Evolutionary conservation across 2,329 filamentous ascomycete species (phyloP).

Genomic region (Magnaporthales sp.): DNA sequence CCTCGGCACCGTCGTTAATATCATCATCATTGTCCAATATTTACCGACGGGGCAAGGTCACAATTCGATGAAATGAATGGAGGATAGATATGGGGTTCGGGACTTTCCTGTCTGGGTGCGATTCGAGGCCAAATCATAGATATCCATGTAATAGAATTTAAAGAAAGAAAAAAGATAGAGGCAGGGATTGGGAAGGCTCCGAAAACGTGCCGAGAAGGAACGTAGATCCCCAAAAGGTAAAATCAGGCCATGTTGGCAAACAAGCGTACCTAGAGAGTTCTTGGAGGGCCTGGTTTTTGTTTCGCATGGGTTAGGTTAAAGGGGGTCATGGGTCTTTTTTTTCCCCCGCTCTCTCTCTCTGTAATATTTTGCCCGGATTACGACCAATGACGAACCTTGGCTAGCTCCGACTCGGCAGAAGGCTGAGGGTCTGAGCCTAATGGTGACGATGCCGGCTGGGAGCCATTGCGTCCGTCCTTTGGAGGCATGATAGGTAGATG

Average conservation of each 20-base stretch:
- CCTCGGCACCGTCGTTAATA: not conserved
- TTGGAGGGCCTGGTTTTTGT: constrained; percentile 2
- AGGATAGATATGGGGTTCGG: not conserved
- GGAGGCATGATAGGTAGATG: not conserved
- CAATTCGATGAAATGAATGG: not conserved
- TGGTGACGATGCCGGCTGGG: not conserved
- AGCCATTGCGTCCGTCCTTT: not conserved
- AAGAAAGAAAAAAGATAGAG: not conserved
- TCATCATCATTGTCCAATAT: not conserved
- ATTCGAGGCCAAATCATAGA: not conserved
- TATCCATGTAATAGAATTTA: not conserved
- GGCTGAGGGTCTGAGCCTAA: not conserved
- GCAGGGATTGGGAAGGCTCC: not conserved
- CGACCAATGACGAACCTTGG: not conserved
- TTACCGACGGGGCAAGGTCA: not conserved
- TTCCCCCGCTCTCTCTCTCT: too few relatives aligned
- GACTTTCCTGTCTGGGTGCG: not conserved
- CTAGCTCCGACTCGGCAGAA: constrained; percentile 3
- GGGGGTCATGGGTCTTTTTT: not conserved
- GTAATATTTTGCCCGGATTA: not conserved
- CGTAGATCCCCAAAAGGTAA: not conserved
- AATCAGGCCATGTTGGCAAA: constrained; percentile 2
- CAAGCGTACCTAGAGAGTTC: constrained; percentile 3
- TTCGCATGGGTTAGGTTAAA: not conserved
- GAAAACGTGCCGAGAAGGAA: not conserved